These are phyloP conservation scores for Paramyrothecium sp. DNA, from an alignment of 2,329 filamentous ascomycete species.

Conservation along the genomic window DNA sequence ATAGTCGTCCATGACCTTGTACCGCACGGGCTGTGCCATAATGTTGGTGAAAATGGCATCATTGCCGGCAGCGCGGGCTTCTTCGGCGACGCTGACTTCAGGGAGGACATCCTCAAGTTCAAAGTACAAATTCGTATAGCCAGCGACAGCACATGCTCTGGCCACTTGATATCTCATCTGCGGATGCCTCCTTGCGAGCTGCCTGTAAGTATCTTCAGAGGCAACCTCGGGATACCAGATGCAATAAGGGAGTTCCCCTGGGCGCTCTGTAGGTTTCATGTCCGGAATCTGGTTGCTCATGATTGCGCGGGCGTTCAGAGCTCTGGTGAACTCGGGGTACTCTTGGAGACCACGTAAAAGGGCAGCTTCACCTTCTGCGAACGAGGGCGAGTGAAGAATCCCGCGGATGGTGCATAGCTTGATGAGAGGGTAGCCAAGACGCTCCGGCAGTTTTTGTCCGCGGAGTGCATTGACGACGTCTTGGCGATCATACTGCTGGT, in stretches of 20 bases:
- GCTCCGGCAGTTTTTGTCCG: slow-evolving; percentile 1
- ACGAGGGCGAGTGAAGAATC: slow-evolving; percentile 3
- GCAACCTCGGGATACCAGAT: slow-evolving; percentile 39
- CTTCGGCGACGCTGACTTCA: slow-evolving; percentile 36
- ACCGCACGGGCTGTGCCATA: slow-evolving; percentile 22
- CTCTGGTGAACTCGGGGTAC: slow-evolving; percentile 1
- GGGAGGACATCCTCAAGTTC: slow-evolving; percentile 32
- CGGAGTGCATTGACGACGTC: slow-evolving; percentile 1
- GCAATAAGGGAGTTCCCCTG: slow-evolving; percentile 32
- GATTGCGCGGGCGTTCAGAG: slow-evolving; percentile 29
- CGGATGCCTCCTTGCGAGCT: slow-evolving; percentile 26
- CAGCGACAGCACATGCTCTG: slow-evolving; percentile 36
- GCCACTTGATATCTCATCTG: slow-evolving; percentile 32
- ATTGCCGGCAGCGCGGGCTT: slow-evolving; percentile 28
- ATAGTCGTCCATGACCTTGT: slow-evolving; percentile 34
- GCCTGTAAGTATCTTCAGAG: slow-evolving; percentile 31
- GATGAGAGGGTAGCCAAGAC: neutral
- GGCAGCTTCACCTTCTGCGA: slow-evolving; percentile 2
- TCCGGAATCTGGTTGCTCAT: slow-evolving; percentile 33
- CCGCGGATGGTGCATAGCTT: slow-evolving; percentile 2
- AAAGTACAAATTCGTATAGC: slow-evolving; percentile 29
- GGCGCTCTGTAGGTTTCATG: slow-evolving; percentile 8
- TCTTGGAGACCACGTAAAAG: neutral
- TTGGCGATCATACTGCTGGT: neutral
- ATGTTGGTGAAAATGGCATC: slow-evolving; percentile 26